Conservation (phyloP, 2,329 filamentous ascomycete species). For the Arthroderma sp. region DNA sequence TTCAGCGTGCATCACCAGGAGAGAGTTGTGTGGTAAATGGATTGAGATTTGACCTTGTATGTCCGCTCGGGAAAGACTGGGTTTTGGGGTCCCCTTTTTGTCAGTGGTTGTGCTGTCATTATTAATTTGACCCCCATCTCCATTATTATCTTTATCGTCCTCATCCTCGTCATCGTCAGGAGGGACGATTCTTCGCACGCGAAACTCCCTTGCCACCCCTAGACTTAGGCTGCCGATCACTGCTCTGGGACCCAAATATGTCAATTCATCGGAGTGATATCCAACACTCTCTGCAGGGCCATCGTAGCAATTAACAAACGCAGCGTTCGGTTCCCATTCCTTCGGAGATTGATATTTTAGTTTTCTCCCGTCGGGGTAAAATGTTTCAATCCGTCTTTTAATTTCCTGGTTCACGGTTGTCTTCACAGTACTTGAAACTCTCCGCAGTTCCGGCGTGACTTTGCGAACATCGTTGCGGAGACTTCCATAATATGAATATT, state of each 20-base stretch:
- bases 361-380: slow-evolving; percentile 59
- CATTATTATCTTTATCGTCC: slow-evolving; percentile 31
- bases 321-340: slow-evolving; percentile 73
- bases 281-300: slow-evolving; percentile 73
- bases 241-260: slow-evolving; percentile 78
- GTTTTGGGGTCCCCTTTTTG: slow-evolving; percentile 8
- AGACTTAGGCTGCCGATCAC: slow-evolving; percentile 84
- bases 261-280: slow-evolving; percentile 85
- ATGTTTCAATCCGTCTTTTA: slow-evolving; percentile 53
- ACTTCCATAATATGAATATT: slow-evolving; percentile 78
- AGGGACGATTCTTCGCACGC: slow-evolving; percentile 64
- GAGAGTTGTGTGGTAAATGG: slow-evolving; percentile 84
- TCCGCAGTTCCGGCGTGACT: slow-evolving; percentile 61
- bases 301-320: slow-evolving; percentile 89
- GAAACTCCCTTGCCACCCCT: slow-evolving; percentile 86
- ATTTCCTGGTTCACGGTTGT: slow-evolving; percentile 67
- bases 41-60: slow-evolving; percentile 78
- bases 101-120: slow-evolving; percentile 12
- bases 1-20: slow-evolving; percentile 91
- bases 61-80: slow-evolving; percentile 37
- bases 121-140: slow-evolving; percentile 21
- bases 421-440: slow-evolving; percentile 58
- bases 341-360: slow-evolving; percentile 63
- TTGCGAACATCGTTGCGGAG: slow-evolving; percentile 63
- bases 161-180: slow-evolving; percentile 35